Conservation (phyloP, 306 rosid genomes). For the Rosa rugosa region DNA sequence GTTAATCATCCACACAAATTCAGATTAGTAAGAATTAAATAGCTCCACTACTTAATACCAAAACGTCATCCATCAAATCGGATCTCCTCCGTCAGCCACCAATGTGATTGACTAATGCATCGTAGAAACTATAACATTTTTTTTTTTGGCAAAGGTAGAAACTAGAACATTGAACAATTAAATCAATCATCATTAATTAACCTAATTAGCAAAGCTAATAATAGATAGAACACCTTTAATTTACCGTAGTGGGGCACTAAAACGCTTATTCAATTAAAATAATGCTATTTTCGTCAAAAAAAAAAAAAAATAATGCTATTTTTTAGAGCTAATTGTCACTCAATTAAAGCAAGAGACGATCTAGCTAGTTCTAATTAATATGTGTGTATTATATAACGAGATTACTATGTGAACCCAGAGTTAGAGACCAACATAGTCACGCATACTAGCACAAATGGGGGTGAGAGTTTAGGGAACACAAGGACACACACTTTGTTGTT, state of each 20-base stretch:
- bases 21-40: background rate
- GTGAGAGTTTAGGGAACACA: constrained; percentile 52
- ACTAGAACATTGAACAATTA: constrained; percentile 41
- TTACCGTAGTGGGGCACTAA: constrained; percentile 35
- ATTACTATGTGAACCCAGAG: background rate
- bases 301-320: background rate
- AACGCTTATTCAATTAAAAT: constrained; percentile 31
- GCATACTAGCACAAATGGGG: constrained; percentile 41
- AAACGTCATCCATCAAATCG: constrained; percentile 22
- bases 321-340: constrained; percentile 6
- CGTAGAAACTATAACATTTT: constrained; percentile 16
- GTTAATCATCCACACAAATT: background rate
- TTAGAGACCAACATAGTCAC: constrained; percentile 70
- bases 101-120: constrained; percentile 36
- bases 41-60: constrained; percentile 25
- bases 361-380: background rate
- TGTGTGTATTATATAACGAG: background rate
- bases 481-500: constrained; percentile 25
- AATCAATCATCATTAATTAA: constrained; percentile 20
- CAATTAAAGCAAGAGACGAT: constrained; percentile 25
- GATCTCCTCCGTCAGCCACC: constrained; percentile 28
- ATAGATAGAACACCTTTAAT: constrained; percentile 14
- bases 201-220: background rate
- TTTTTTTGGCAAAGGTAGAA: too few species aligned
- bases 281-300: background rate